Conservation (phyloP, 345 rosid genomes). For the Arabidopsis thaliana region DNA sequence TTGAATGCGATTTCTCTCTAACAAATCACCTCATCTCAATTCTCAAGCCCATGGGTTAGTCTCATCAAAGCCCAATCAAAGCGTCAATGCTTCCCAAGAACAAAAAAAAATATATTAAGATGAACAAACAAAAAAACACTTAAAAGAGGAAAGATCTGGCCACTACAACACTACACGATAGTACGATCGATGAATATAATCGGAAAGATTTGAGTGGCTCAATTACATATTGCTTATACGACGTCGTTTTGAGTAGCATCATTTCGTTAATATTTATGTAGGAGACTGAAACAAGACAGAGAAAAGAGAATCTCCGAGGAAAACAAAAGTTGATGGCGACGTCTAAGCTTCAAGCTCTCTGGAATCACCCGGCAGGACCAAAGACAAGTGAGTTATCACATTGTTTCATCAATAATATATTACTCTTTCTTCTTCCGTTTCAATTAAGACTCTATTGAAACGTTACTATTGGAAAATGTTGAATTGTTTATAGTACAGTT, state of each 20-base stretch:
- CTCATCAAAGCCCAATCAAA: no score
- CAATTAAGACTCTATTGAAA: not conserved
- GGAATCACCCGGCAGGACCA: conserved; percentile 98
- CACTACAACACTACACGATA: no score
- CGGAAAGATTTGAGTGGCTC: not conserved
- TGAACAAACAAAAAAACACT: no score
- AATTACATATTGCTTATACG: not conserved
- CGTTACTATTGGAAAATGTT: not conserved
- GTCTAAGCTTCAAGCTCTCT: conserved; percentile 83
- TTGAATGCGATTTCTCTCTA: no score
- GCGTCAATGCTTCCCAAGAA: no score
- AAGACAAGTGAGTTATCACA: conserved; percentile 68
- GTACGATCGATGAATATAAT: no score
- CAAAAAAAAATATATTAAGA: no score
- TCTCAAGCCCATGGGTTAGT: no score
- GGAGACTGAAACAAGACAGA: not conserved
- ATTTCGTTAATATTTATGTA: conserved; percentile 1
- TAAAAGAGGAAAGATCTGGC: no score
- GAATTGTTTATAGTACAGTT: not conserved
- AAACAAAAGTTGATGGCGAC: conserved; percentile 51
- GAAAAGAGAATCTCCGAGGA: not conserved
- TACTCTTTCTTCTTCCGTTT: not conserved
- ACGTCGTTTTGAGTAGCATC: not conserved
- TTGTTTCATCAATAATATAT: not conserved
- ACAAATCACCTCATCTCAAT: no score